Evolutionary conservation across 2,329 filamentous ascomycete species (phyloP).

Genomic region (Ramichloridium luteum): DNA sequence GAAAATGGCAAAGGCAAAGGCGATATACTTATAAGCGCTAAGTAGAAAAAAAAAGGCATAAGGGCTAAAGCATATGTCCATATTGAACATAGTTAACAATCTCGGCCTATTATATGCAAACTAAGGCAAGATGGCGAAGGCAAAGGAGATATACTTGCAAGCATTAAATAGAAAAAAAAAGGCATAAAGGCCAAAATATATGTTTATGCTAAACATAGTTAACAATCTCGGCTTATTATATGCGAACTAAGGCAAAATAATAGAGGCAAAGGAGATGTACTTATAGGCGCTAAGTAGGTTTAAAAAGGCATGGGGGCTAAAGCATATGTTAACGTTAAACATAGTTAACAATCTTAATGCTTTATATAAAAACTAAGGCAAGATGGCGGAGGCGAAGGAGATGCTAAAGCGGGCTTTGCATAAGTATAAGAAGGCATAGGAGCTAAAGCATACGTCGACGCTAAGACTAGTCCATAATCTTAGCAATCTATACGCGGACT

Average conservation of each 20-base stretch:
- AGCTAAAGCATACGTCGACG: conserved; percentile 3
- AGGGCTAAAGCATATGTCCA: not conserved
- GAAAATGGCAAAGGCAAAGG: conserved; percentile 1
- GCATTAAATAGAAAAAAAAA: conserved; percentile 5
- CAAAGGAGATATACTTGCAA: conserved; percentile 7
- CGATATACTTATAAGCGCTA: not conserved
- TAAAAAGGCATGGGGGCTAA: not conserved
- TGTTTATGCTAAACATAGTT: conserved; percentile 1
- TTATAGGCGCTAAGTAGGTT: too few species aligned
- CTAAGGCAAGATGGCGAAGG: conserved; percentile 7
- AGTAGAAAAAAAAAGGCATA: not conserved
- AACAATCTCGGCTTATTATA: conserved; percentile 5
- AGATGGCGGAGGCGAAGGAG: conserved; percentile 7
- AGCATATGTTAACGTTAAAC: conserved; percentile 1
- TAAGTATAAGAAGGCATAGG: conserved; percentile 4
- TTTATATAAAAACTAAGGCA: conserved; percentile 6
- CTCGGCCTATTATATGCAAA: conserved; percentile 5
- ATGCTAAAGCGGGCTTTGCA: conserved; percentile 6
- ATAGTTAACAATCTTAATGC: conserved; percentile 6
- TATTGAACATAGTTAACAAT: conserved; percentile 5
- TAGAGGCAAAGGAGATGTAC: conserved; percentile 1
- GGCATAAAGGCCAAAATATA: conserved; percentile 3
- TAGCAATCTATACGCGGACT: conserved; percentile 4
- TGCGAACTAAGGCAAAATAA: conserved; percentile 2
- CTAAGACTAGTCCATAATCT: conserved; percentile 2